phyloP scores from a whole-genome alignment of 768 basidiomycete species.

The Mycena indigotica region DNA sequence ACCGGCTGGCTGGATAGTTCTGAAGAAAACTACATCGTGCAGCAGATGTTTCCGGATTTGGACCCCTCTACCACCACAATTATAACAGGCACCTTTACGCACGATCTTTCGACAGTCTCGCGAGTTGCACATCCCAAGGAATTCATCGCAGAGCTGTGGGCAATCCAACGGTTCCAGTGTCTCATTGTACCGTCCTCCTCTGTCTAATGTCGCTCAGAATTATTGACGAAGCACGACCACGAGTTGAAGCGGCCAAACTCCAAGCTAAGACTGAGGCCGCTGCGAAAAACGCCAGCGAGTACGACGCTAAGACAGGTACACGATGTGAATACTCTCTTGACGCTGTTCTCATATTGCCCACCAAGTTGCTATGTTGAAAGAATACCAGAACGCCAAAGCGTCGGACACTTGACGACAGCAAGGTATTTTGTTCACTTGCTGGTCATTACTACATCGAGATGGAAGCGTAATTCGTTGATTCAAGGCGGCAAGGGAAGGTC shows the following conservation, averaged over 20 bases:
- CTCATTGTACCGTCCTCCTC: neutral
- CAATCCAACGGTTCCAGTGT: neutral
- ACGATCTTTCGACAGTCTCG: neutral
- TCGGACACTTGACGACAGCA: too few species aligned
- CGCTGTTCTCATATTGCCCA: too few species aligned
- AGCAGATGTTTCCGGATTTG: neutral
- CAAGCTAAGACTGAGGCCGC: neutral
- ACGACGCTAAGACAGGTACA: neutral
- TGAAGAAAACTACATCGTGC: neutral
- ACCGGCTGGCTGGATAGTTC: neutral
- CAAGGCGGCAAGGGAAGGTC: too few species aligned
- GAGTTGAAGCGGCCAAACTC: neutral
- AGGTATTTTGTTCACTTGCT: too few species aligned
- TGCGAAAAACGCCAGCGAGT: neutral
- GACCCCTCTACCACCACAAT: neutral
- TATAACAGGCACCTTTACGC: neutral
- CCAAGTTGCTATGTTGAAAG: too few species aligned
- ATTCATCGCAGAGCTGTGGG: neutral
- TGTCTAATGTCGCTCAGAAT: neutral
- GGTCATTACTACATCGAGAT: too few species aligned
- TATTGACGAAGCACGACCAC: neutral
- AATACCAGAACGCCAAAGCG: too few species aligned
- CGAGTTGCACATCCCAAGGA: neutral
- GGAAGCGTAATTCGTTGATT: too few species aligned
- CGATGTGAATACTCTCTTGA: too few species aligned